Evolutionary conservation across 345 rosid species (phyloP).

Genomic region (Rubroshorea leprosula): DNA sequence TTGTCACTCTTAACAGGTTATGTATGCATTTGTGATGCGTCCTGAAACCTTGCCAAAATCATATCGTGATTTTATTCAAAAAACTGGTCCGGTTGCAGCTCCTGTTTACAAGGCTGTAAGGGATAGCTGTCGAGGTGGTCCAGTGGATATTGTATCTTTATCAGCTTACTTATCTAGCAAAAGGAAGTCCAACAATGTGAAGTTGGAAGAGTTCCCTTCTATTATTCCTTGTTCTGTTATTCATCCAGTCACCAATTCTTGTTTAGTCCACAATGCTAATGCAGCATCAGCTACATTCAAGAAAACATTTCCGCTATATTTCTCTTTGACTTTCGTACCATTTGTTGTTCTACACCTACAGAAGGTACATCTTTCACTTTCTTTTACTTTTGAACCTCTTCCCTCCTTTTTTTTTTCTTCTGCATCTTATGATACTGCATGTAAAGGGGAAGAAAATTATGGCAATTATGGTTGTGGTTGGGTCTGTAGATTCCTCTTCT

Average conservation of each 20-base stretch:
- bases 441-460: background rate
- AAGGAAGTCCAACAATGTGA: constrained; percentile 41
- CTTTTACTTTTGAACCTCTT: background rate
- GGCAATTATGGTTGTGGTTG: background rate
- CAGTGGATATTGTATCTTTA: constrained; percentile 64
- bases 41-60: constrained; percentile 97
- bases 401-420: background rate
- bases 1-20: constrained; percentile 44
- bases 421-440: constrained; percentile 5
- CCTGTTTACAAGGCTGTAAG: constrained; percentile 92
- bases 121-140: constrained; percentile 87
- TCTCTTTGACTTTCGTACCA: constrained; percentile 97
- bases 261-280: constrained; percentile 73
- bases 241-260: constrained; percentile 80
- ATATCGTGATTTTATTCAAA: constrained; percentile 90
- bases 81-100: constrained; percentile 89
- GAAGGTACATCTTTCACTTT: constrained; percentile 50
- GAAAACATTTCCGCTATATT: constrained; percentile 94
- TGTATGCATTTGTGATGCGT: constrained; percentile 89
- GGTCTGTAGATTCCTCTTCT: background rate
- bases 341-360: constrained; percentile 88
- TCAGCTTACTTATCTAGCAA: constrained; percentile 56
- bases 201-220: constrained; percentile 71
- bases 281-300: constrained; percentile 90
- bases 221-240: constrained; percentile 86